A percentile compares a stretch with the other conserved stretches of the same genome.
These are phyloP conservation scores for Paraconiothyrium sp. DNA, from an alignment of 2,329 filamentous ascomycete species.

Conservation along the genomic window DNA sequence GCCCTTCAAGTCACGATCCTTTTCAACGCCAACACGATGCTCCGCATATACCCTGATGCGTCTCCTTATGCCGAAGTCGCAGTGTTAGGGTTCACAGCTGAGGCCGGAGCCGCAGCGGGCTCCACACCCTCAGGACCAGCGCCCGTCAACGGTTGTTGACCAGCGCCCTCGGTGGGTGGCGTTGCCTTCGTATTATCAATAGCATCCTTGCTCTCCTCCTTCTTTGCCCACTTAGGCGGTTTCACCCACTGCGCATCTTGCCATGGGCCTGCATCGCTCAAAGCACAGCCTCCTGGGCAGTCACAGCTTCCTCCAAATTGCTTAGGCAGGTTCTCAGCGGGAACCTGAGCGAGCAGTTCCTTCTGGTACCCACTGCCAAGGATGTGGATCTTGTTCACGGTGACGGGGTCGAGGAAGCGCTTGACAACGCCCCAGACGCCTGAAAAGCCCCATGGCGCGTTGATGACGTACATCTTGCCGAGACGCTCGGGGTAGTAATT, in stretches of 20 bases:
- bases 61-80: conserved; percentile 18
- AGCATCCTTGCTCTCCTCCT: conserved; percentile 35
- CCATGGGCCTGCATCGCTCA: conserved; percentile 95
- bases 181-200: conserved; percentile 47
- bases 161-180: conserved; percentile 35
- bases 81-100: conserved; percentile 27
- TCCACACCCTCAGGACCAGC: conserved; percentile 27
- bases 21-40: not conserved
- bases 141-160: conserved; percentile 22
- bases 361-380: conserved; percentile 82
- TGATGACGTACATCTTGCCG: conserved; percentile 96
- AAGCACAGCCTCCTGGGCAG: conserved; percentile 81
- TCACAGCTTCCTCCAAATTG: conserved; percentile 84
- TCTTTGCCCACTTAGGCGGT: conserved; percentile 62
- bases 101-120: conserved; percentile 27
- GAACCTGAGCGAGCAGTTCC: conserved; percentile 85
- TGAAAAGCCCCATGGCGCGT: conserved; percentile 95
- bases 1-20: not conserved
- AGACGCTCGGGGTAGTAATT: conserved; percentile 99
- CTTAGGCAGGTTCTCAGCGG: conserved; percentile 88
- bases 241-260: conserved; percentile 73
- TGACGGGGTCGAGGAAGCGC: conserved; percentile 95
- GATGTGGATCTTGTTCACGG: conserved; percentile 94
- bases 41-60: not conserved
- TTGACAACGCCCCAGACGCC: conserved; percentile 87